These are phyloP conservation scores for Solanum chmielewskii DNA, from an alignment of 257 asterid species.

Conservation along the genomic window DNA sequence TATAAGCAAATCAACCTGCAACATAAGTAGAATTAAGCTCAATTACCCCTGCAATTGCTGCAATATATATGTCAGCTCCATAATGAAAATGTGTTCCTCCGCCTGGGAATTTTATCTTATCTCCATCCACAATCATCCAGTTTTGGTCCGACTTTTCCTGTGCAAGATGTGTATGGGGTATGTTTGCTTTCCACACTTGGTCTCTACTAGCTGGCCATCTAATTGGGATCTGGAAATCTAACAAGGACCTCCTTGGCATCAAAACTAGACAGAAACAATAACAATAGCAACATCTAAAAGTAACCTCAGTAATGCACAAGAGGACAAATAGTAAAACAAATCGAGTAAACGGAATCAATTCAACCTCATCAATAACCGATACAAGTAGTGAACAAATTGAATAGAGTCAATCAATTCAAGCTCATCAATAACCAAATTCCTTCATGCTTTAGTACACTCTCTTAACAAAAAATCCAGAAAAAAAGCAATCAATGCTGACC, in stretches of 20 bases:
- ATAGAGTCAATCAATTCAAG: not conserved
- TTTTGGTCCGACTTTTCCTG: slow-evolving; percentile 81
- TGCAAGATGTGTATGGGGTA: slow-evolving; percentile 94
- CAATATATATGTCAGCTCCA: slow-evolving; percentile 84
- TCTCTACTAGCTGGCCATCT: slow-evolving; percentile 93
- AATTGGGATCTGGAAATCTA: slow-evolving; percentile 85
- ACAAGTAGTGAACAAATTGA: not conserved
- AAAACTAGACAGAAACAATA: slow-evolving; percentile 23
- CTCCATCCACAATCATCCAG: slow-evolving; percentile 95
- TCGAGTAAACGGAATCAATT: not conserved
- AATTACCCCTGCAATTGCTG: slow-evolving; percentile 76
- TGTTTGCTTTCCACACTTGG: slow-evolving; percentile 91
- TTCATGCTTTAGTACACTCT: not conserved
- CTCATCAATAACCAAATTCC: not conserved
- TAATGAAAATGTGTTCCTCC: slow-evolving; percentile 95
- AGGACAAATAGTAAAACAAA: not conserved
- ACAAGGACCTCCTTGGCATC: slow-evolving; percentile 45
- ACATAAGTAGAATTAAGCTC: not conserved
- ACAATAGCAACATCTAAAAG: not conserved
- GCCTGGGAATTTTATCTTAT: slow-evolving; percentile 82
- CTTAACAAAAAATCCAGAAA: not conserved
- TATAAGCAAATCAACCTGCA: not conserved
- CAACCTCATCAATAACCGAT: not conserved
- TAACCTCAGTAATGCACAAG: not conserved
- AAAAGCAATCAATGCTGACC: slow-evolving; percentile 33